These are phyloP conservation scores for Aspergillus affinis DNA, from an alignment of 495 filamentous ascomycete species.

Conservation along the genomic window DNA sequence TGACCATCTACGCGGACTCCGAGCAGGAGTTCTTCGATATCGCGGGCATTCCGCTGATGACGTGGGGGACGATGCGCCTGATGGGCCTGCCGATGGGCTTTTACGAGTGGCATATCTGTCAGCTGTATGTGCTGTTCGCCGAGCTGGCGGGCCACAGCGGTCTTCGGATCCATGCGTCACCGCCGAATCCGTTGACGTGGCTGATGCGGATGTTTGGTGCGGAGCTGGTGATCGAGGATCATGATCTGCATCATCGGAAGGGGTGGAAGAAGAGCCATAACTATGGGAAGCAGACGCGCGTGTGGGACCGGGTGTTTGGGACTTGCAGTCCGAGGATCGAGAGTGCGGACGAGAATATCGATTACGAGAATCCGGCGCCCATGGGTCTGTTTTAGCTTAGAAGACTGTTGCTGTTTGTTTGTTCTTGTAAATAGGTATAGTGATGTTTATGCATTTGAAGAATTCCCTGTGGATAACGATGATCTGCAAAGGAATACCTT, in stretches of 20 bases:
- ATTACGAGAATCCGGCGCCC: conserved; percentile 31
- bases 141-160: conserved; percentile 39
- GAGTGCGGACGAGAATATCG: conserved; percentile 28
- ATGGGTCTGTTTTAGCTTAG: conserved; percentile 22
- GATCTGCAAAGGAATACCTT: not conserved
- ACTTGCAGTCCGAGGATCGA: conserved; percentile 35
- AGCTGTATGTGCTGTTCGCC: conserved; percentile 35
- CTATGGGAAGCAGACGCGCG: conserved; percentile 43
- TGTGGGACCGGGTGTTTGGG: conserved; percentile 41
- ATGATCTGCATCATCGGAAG: conserved; percentile 42
- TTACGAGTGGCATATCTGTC: conserved; percentile 43
- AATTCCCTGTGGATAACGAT: not conserved
- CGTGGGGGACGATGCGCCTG: conserved; percentile 29
- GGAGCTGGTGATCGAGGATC: conserved; percentile 39
- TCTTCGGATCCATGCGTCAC: conserved; percentile 31
- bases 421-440: not conserved
- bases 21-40: conserved; percentile 43
- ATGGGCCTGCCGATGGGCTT: conserved; percentile 39
- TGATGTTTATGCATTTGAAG: not conserved
- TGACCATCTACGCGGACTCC: conserved; percentile 35
- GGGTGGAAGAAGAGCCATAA: conserved; percentile 42
- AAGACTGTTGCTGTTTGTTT: not conserved
- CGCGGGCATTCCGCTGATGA: conserved; percentile 32
- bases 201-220: conserved; percentile 25
- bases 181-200: conserved; percentile 30